Conservation (phyloP, 495 filamentous ascomycete genomes). For the Neurospora sp. region DNA sequence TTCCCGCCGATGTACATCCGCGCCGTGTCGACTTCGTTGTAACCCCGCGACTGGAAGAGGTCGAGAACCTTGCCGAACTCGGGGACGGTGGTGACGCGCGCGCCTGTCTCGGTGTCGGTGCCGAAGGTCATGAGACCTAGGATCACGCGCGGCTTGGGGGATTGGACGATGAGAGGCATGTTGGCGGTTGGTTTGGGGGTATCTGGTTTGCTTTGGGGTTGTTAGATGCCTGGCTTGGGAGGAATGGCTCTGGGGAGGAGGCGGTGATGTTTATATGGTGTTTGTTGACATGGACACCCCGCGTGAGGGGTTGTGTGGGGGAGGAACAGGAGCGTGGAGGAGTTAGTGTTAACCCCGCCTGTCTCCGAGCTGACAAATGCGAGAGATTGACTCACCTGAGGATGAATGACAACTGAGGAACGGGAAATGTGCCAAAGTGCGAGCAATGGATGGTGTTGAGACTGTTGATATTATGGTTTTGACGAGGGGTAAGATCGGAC, state of each 20-base stretch:
- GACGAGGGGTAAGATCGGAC: not conserved
- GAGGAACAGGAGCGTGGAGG: not conserved
- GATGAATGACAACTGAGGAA: too few species aligned
- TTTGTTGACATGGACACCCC: not conserved
- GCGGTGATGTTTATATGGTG: not conserved
- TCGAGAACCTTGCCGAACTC: conserved; percentile 59
- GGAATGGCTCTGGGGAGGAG: too few species aligned
- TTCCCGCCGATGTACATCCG: conserved; percentile 60
- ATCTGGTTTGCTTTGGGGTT: not conserved
- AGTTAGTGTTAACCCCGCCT: not conserved
- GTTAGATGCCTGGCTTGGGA: too few species aligned
- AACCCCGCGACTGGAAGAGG: conserved; percentile 60
- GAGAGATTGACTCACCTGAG: not conserved
- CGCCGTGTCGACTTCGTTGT: conserved; percentile 74
- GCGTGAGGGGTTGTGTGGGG: not conserved
- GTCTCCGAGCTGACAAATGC: not conserved
- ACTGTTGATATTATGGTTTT: not conserved
- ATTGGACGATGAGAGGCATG: conserved; percentile 39
- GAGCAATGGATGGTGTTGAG: not conserved
- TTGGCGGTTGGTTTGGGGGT: not conserved
- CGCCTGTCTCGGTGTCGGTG: conserved; percentile 44
- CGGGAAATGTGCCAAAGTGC: too few species aligned
- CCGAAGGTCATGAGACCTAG: conserved; percentile 55
- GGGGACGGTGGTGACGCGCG: conserved; percentile 56
- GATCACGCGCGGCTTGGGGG: conserved; percentile 42